A percentile compares a stretch with the other conserved stretches of the same genome.
These are phyloP conservation scores for Pisolithus microcarpus DNA, from an alignment of 768 basidiomycete species.

Conservation along the genomic window DNA sequence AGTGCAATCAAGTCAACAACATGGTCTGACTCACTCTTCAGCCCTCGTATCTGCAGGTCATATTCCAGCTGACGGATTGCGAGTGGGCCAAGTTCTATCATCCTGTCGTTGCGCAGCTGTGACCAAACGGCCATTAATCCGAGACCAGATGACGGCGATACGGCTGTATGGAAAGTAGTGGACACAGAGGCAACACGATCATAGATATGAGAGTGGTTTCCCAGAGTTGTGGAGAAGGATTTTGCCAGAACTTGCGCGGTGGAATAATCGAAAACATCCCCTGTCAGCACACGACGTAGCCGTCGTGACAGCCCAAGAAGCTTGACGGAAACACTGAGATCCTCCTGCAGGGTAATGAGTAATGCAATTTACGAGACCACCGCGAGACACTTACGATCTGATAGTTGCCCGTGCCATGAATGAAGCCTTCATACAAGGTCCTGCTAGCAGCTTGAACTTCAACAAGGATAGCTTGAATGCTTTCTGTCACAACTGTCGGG, in stretches of 20 bases:
- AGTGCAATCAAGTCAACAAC: not conserved
- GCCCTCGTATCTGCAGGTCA: not conserved
- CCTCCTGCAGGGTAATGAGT: conserved; percentile 15
- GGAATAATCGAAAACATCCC: conserved; percentile 55
- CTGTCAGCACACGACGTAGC: conserved; percentile 36
- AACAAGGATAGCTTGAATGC: conserved; percentile 16
- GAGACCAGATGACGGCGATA: conserved; percentile 62
- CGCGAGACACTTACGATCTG: conserved; percentile 20
- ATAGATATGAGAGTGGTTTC: conserved; percentile 30
- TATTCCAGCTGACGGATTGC: conserved; percentile 16
- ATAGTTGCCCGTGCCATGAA: conserved; percentile 7
- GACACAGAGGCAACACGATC: conserved; percentile 25
- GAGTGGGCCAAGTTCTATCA: conserved; percentile 9
- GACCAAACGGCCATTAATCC: conserved; percentile 72
- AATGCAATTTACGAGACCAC: not conserved
- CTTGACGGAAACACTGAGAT: conserved; percentile 28
- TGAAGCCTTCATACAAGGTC: conserved; percentile 12
- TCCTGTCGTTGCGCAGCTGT: conserved; percentile 25
- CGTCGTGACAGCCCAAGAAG: conserved; percentile 34
- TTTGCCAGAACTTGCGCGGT: conserved; percentile 50
- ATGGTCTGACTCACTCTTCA: conserved; percentile 3
- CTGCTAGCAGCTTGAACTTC: conserved; percentile 15
- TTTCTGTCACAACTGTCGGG: conserved; percentile 10
- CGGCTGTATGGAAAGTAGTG: conserved; percentile 36
- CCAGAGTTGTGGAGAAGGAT: conserved; percentile 43